Base-by-base conservation (phyloP, 495 filamentous ascomycete genomes). In the Tetracladium marchalianum region DNA sequence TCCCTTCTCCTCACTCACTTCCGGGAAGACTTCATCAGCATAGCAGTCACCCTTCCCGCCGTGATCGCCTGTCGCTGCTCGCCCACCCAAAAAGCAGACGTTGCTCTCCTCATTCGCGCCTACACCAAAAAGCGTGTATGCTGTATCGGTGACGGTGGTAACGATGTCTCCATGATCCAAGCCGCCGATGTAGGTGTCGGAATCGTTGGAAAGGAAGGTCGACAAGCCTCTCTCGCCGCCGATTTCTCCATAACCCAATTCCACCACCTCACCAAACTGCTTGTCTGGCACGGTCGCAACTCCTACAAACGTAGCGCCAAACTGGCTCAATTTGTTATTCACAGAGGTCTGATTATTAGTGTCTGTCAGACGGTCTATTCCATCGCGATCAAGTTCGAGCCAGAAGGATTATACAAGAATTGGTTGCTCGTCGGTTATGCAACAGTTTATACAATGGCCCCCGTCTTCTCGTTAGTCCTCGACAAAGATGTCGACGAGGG, bases 111-210 rank as follows among this genome's bases (percentile, higher is more conserved):
- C 34, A 99, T 99, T 64, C 89, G 90, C 43, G 76, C 85, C 35
- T 77, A 87, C 67, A 99, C 93, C 9, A 83, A 83, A 61, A 96
- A 96, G 60, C 82, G 93, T 31, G 83, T 95, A 22, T 93, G 87
- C 62, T 95, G 90, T 58, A 96, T 99, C 54, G 92, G 92, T 36
- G 92, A 99, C 54, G 92, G 92, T 35, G 92, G 92, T 42, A 99
- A 99, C 66, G 93, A 99, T 62, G 93, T 99, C 24, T 89, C 83
- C 42, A 99, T 99, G 93, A 99, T 99, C 54, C 90, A 95, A 66
- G 90, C 92, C 5, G 93, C 93, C 1, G 93, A 97, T 56, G 88
- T 99, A 1, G 93, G 93, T 35, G 88, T 99, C 47, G 93, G 93
- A 31, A 97, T 99, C 50, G 93, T 96, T 9, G 93, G 93, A 37